Base-by-base conservation (phyloP, 2,329 filamentous ascomycete genomes). In the Neofusicoccum ribis region DNA sequence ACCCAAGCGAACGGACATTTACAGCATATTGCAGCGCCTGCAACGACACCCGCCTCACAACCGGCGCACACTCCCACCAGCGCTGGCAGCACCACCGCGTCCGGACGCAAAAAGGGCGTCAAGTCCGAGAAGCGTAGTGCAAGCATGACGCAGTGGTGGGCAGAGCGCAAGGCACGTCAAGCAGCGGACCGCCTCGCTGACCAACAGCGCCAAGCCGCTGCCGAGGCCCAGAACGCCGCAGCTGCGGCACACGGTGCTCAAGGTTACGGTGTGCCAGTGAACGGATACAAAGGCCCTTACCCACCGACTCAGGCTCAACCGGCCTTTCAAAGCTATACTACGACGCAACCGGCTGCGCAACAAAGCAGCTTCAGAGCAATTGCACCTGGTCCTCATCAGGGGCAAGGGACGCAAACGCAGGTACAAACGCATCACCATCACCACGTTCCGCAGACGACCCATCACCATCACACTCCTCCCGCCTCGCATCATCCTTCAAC, bases 71-170 rank as follows among this genome's bases (percentile, higher is more conserved):
- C 72, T 4, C 71, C 71, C 27, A 73, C 71, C 20, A 71, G 72
- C 66, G 70, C 41, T 17, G 46, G 61, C 8, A 63, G 61, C 34
- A 47, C 56, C 11, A 60, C 56, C 11, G 49, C 27, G 20, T 46
- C 49, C 14, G 31, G 41, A 12, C 46, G 46, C n/a, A 63, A 66
- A 51, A 65, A 69, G 34, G 67, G 74, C 31, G 77, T 79, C 17
- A 80, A 80, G 67, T 79, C 77, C 41, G 79, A 81, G 66, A 81
- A 81, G 68, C 73, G 79, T 14, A 79, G 76, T 58, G 73, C 78
- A 52, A 78, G 75, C 11, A 81, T 81, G 79, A 80, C 78, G 1
- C 75, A 77, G n/a, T 81, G 79, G 79, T 81, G 79, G 79, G 78
- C 78, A 2, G 76, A 79, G 66, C 74, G 79, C 7, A 81, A 81